These are phyloP conservation scores for Scedosporium aurantiacum DNA, from an alignment of 2,329 filamentous ascomycete species.

Conservation along the genomic window DNA sequence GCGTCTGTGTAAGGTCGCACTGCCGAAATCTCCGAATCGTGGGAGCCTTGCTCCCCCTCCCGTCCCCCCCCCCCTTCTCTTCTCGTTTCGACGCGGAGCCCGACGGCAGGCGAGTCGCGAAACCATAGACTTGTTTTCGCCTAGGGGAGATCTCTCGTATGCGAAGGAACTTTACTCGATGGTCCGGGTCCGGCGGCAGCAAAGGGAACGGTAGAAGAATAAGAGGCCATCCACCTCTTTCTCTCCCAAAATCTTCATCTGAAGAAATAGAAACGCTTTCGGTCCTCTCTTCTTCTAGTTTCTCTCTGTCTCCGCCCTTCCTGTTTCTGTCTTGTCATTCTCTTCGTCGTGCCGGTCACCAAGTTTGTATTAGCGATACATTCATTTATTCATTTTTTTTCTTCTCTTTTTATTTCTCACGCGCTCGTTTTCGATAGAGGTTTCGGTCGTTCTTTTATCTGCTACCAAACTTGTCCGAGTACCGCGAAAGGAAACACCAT, in stretches of 20 bases:
- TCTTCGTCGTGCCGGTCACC: constrained; percentile 1
- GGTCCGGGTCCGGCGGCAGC: neutral
- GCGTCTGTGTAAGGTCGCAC: neutral
- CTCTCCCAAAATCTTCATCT: neutral
- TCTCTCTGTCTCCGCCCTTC: neutral
- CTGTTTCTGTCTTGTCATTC: neutral
- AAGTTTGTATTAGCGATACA: neutral
- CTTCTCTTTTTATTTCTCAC: neutral
- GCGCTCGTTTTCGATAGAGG: neutral
- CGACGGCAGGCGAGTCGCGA: neutral
- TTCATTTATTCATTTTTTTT: neutral
- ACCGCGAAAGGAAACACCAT: neutral
- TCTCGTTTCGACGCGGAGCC: constrained; percentile 1
- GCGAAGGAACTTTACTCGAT: neutral
- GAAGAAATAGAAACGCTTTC: neutral
- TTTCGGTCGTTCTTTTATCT: neutral
- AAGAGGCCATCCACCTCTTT: neutral
- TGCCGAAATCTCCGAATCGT: neutral
- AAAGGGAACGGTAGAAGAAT: neutral
- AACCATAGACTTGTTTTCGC: constrained; percentile 1
- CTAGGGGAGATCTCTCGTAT: neutral
- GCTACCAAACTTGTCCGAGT: neutral
- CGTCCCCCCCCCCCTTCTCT: neutral
- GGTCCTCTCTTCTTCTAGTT: neutral
- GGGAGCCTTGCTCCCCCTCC: neutral